Evolutionary conservation across 352 stramenopile genomes (phyloP), one percentile per base, ranked within the genome.

Genomic region (Globisporangium emineosum): DNA sequence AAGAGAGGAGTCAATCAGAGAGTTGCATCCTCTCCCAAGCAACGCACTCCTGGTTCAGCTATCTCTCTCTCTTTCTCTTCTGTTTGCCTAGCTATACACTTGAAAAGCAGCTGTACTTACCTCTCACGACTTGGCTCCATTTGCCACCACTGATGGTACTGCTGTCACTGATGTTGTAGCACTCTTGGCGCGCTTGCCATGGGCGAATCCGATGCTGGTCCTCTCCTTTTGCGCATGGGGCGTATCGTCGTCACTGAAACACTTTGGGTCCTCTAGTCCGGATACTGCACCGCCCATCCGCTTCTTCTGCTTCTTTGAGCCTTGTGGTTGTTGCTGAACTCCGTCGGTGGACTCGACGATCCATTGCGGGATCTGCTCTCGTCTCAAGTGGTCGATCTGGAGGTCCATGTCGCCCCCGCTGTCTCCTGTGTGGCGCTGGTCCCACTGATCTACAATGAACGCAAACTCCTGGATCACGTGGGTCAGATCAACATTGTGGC

Each of bases 401-500:
- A 95, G 79, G 65, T 95, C 87, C 87, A 93, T 95, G 51, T 57
- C 17, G 51, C 51, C 51, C 23, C 23, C 49, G 13, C 27, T 29
- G 25, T 19, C 25, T n/a, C 78, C 81, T 2, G 69, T 72, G n/a
- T 77, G 71, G 50, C 84, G 80, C 51, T 85, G 69, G 21, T 87
- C 75, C 87, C 87, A 95, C 64, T 90, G 79, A 64, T 93, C 84
- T 21, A 89, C 78, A 59, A 89, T 81, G 27, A 67, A 78, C 3
- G 84, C 87, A 62, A 95, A 95, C 29, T 91, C 83, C 29, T 78
- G 87, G 64, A 95, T 87, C 25, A 83, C 78, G 19, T 67, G 63
- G 12, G 84, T 93, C 35, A 95, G 66, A 56, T 93, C 84, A 47
- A 95, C 72, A 45, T 85, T 71, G 55, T 78, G 70, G 21, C 60